Evolutionary conservation across 192 early-diverging fungal species (phyloP).

Genomic region (Pecoramyces ruminantium): DNA sequence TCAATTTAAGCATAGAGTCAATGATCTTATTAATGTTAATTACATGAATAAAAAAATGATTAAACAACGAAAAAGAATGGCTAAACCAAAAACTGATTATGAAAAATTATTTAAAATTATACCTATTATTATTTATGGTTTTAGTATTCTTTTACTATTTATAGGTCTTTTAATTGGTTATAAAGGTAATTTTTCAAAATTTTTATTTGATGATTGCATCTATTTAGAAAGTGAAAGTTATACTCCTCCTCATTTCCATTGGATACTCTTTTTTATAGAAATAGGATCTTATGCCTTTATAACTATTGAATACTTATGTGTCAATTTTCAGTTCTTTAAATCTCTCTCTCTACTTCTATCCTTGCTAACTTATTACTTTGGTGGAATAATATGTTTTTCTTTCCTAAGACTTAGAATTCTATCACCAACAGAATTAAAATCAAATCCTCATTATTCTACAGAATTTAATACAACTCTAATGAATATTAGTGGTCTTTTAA

Average conservation of each 20-base stretch:
- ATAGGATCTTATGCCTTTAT: neutral
- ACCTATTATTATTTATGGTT: neutral
- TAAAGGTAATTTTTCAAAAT: neutral
- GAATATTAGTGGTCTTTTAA: neutral
- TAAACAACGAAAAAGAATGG: neutral
- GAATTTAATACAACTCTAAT: neutral
- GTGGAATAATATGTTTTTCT: neutral
- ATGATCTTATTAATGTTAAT: neutral
- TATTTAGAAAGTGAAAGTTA: neutral
- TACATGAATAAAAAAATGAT: neutral
- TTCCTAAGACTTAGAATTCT: neutral
- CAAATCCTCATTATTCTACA: neutral
- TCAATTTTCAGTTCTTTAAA: neutral
- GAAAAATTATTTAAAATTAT: neutral
- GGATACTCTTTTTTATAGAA: neutral
- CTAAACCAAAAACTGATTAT: neutral
- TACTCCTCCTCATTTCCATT: neutral
- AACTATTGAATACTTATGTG: neutral
- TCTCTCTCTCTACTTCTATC: neutral
- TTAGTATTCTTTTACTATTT: neutral
- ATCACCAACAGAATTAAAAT: neutral
- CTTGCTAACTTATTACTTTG: neutral
- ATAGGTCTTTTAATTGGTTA: neutral
- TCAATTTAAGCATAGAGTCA: neutral
- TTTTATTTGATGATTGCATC: neutral